These are phyloP conservation scores for Chernovozyma aurita DNA, from an alignment of 1,139 yeast species.

Conservation along the genomic window DNA sequence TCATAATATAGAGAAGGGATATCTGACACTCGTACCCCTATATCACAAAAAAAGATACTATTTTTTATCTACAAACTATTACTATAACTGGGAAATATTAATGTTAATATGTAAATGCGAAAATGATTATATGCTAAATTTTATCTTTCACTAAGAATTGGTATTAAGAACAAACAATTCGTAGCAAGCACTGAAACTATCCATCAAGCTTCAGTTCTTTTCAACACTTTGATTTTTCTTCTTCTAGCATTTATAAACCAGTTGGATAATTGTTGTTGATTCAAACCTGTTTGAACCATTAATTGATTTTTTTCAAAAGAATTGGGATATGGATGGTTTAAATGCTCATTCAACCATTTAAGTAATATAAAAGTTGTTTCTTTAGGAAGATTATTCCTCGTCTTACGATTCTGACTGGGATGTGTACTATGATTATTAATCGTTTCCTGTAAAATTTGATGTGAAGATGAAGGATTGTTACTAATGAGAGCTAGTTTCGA, in stretches of 20 bases:
- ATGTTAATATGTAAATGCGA: too few species aligned
- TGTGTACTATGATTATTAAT: neutral
- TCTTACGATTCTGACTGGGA: slow-evolving; percentile 24
- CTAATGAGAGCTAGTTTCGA: neutral
- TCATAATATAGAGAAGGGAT: too few species aligned
- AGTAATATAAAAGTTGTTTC: slow-evolving; percentile 80
- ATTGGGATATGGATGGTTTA: slow-evolving; percentile 92
- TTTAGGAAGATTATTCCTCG: slow-evolving; percentile 81
- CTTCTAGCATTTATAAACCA: slow-evolving; percentile 98
- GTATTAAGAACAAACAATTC: too few species aligned
- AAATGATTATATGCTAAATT: too few species aligned
- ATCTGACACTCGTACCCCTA: too few species aligned
- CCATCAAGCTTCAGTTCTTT: slow-evolving; percentile 20
- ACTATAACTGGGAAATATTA: too few species aligned
- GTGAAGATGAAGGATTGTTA: neutral
- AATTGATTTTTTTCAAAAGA: slow-evolving; percentile 82
- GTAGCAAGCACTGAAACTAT: too few species aligned
- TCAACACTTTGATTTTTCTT: slow-evolving; percentile 58
- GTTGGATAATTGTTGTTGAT: slow-evolving; percentile 86
- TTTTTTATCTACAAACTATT: too few species aligned
- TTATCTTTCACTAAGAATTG: too few species aligned
- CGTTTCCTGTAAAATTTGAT: neutral
- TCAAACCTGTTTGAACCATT: slow-evolving; percentile 78
- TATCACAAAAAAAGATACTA: too few species aligned
- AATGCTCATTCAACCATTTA: slow-evolving; percentile 79